Evolutionary conservation across 805 yeast genomes (phyloP).

Genomic region (Limtongia smithiae): DNA sequence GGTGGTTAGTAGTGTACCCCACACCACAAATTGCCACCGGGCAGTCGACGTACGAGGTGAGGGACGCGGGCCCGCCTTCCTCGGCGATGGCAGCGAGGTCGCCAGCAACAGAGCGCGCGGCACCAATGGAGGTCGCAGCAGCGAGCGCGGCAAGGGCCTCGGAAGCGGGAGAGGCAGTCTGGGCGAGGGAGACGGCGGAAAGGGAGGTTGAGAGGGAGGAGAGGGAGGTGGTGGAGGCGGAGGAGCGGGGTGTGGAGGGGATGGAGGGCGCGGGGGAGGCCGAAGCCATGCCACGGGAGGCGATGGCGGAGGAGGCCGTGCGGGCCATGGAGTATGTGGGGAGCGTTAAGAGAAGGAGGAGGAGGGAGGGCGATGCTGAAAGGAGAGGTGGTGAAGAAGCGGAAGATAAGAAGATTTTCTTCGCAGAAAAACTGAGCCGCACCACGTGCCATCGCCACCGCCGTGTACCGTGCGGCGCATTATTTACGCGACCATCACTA

Average conservation of each 20-base stretch:
- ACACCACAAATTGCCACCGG: neutral
- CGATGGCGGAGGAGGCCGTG: slow-evolving; percentile 9
- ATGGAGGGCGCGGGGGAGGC: slow-evolving; percentile 22
- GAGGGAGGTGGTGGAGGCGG: slow-evolving; percentile 50
- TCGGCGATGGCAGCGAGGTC: slow-evolving; percentile 50
- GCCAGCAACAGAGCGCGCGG: slow-evolving; percentile 53
- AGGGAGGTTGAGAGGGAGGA: slow-evolving; percentile 41
- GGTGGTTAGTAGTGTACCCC: neutral
- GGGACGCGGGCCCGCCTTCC: slow-evolving; percentile 45
- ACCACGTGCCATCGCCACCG: neutral
- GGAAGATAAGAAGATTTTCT: neutral
- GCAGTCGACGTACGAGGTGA: slow-evolving; percentile 42
- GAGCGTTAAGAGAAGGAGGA: neutral
- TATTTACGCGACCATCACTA: too few species aligned
- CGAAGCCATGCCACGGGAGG: slow-evolving; percentile 5
- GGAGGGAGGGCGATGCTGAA: neutral
- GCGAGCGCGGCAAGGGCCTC: slow-evolving; percentile 53
- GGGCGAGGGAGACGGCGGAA: slow-evolving; percentile 55
- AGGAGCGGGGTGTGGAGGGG: slow-evolving; percentile 25
- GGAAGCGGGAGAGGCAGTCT: slow-evolving; percentile 64
- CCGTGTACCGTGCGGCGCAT: neutral
- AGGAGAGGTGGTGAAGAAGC: neutral
- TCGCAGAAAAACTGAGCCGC: slow-evolving; percentile 5
- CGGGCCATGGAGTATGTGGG: slow-evolving; percentile 11
- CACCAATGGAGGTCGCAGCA: slow-evolving; percentile 50